Conservation (phyloP, 208 protist species). For the Crithidia acanthocephali region DNA sequence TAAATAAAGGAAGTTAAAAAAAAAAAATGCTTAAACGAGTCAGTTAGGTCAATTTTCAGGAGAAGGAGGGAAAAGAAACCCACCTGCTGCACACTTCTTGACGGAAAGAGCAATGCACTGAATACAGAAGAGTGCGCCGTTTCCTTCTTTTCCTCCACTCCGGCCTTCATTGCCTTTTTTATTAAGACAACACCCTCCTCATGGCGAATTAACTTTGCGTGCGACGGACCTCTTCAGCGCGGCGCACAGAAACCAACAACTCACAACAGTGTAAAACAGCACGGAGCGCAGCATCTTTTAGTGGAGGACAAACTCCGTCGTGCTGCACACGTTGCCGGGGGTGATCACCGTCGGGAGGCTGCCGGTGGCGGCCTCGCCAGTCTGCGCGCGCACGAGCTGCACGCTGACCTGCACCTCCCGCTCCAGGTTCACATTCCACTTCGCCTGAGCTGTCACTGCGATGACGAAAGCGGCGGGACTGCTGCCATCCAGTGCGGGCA, state of each 20-base stretch:
- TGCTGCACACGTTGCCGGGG: slow-evolving; percentile 39
- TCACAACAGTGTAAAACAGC: too few relatives aligned
- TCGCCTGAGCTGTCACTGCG: slow-evolving; percentile 34
- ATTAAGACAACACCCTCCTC: too few relatives aligned
- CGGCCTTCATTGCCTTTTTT: too few relatives aligned
- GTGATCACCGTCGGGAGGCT: slow-evolving; percentile 33
- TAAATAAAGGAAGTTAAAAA: background rate
- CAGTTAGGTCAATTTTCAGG: background rate
- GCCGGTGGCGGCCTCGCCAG: background rate
- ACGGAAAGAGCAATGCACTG: too few relatives aligned
- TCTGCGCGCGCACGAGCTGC: slow-evolving; percentile 33
- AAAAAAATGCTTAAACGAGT: slow-evolving; percentile 10
- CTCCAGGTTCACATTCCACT: slow-evolving; percentile 27
- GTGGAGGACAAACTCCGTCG: slow-evolving; percentile 25
- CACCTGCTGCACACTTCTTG: too few relatives aligned
- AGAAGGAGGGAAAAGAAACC: too few relatives aligned
- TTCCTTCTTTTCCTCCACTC: too few relatives aligned
- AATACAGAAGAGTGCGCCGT: too few relatives aligned
- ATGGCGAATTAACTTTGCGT: too few relatives aligned
- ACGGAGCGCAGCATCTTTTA: background rate
- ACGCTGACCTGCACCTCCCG: slow-evolving; percentile 43
- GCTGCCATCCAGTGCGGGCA: background rate
- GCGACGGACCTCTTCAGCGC: background rate
- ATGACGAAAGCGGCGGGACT: slow-evolving; percentile 11
- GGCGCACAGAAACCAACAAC: too few relatives aligned